Conservation (phyloP, 1,284 basidiomycete species). For the Ustilago lituana region DNA sequence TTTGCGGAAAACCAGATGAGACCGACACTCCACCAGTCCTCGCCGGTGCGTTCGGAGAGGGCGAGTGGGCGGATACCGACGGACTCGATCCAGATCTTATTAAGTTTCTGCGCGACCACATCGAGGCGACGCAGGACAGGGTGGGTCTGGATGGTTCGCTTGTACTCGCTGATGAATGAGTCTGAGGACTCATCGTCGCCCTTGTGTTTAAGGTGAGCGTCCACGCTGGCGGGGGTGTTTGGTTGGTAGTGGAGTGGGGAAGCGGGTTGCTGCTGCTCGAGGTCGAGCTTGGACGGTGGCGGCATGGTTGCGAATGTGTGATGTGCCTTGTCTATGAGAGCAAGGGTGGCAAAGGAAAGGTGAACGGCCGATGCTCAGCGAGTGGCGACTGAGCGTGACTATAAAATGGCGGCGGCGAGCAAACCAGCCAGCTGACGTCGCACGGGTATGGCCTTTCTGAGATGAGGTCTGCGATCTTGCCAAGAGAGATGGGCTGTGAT, state of each 20-base stretch:
- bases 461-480: too few species aligned
- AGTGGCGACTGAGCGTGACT: too few species aligned
- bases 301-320: slow-evolving; percentile 6
- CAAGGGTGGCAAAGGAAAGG: too few species aligned
- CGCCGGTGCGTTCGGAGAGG: slow-evolving; percentile 29
- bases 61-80: slow-evolving; percentile 52
- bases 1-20: slow-evolving; percentile 63
- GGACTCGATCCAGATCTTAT: slow-evolving; percentile 35
- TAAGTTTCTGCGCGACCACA: slow-evolving; percentile 22
- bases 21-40: slow-evolving; percentile 70
- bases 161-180: slow-evolving; percentile 32
- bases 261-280: slow-evolving; percentile 24
- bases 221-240: slow-evolving; percentile 1
- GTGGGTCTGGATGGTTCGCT: slow-evolving; percentile 24
- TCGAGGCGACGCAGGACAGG: slow-evolving; percentile 25
- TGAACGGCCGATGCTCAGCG: too few species aligned
- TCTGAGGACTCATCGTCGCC: slow-evolving; percentile 15
- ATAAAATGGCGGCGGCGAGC: too few species aligned
- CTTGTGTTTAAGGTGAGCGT: neutral
- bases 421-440: too few species aligned
- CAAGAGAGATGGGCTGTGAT: too few species aligned
- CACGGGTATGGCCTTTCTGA: too few species aligned
- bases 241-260: neutral
- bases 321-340: neutral
- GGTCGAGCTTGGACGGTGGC: slow-evolving; percentile 20